phyloP scores from a whole-genome alignment of 1,284 basidiomycete species.

The Ganoderma sinense region DNA sequence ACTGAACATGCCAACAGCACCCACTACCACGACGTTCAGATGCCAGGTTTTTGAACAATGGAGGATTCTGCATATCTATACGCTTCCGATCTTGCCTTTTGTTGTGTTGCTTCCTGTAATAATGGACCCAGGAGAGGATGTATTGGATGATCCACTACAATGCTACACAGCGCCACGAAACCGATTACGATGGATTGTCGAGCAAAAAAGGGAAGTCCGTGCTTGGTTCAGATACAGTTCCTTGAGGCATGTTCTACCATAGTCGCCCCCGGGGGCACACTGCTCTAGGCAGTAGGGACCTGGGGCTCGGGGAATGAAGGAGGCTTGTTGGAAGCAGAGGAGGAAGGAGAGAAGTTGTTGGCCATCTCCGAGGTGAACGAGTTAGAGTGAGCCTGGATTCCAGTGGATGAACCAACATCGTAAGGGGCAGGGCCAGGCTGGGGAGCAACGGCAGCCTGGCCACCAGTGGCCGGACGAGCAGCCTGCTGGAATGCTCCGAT shows the following conservation, averaged over 20 bases:
- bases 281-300: conserved; percentile 20
- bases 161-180: neutral
- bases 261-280: neutral
- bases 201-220: neutral
- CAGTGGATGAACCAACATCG: conserved; percentile 29
- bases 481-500: conserved; percentile 29
- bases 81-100: neutral
- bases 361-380: conserved; percentile 30
- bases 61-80: neutral
- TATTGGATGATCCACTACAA: neutral
- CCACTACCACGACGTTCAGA: conserved; percentile 13
- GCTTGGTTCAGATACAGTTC: conserved; percentile 2
- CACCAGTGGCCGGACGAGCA: conserved; percentile 26
- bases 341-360: conserved; percentile 28
- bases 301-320: conserved; percentile 30
- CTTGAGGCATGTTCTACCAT: neutral
- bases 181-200: neutral
- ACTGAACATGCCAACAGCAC: conserved; percentile 16
- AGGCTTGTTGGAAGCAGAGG: conserved; percentile 17
- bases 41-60: neutral
- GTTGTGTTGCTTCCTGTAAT: neutral
- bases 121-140: neutral
- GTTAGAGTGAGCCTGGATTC: conserved; percentile 25
- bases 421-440: conserved; percentile 20
- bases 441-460: conserved; percentile 9